phyloP scores from a whole-genome alignment of 2,329 filamentous ascomycete species.

The Neofusicoccum parvum region DNA sequence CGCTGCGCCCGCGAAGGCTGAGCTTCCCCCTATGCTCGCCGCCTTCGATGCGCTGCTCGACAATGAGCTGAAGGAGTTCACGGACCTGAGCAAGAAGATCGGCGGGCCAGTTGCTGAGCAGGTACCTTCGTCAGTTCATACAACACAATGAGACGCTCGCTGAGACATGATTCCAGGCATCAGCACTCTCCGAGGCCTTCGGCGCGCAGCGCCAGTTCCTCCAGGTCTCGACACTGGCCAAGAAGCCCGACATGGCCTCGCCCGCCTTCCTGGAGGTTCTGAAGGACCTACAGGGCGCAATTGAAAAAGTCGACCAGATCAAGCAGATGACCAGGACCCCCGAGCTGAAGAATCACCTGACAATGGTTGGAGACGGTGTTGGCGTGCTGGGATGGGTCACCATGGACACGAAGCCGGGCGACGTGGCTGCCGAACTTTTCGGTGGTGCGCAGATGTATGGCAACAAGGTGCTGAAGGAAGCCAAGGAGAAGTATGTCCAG shows the following conservation, averaged over 20 bases:
- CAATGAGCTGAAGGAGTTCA: slow-evolving; percentile 74
- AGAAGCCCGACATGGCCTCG: slow-evolving; percentile 80
- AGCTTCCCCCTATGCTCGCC: slow-evolving; percentile 66
- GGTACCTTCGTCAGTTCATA: slow-evolving; percentile 47
- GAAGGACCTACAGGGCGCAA: slow-evolving; percentile 81
- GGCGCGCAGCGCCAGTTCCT: slow-evolving; percentile 85
- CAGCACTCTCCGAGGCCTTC: slow-evolving; percentile 68
- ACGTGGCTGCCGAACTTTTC: slow-evolving; percentile 81
- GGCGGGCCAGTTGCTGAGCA: slow-evolving; percentile 80
- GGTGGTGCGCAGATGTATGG: slow-evolving; percentile 90
- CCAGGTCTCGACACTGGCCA: slow-evolving; percentile 83
- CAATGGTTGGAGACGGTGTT: slow-evolving; percentile 86
- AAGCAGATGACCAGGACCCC: slow-evolving; percentile 79
- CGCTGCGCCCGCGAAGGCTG: slow-evolving; percentile 26
- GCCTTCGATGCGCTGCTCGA: slow-evolving; percentile 83
- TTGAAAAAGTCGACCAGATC: slow-evolving; percentile 76
- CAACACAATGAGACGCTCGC: neutral
- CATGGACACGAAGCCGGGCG: slow-evolving; percentile 75
- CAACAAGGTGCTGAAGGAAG: slow-evolving; percentile 88
- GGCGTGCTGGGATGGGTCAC: slow-evolving; percentile 89
- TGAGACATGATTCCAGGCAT: slow-evolving; percentile 44
- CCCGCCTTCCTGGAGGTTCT: slow-evolving; percentile 74
- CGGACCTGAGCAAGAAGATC: slow-evolving; percentile 74
- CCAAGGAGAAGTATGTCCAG: slow-evolving; percentile 71
- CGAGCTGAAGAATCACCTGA: slow-evolving; percentile 77